A percentile compares a stretch with the other conserved stretches of the same genome.
These are phyloP conservation scores for Pseudotsuga menziesii DNA, from an alignment of 75 land plant genomes.

Conservation along the genomic window DNA sequence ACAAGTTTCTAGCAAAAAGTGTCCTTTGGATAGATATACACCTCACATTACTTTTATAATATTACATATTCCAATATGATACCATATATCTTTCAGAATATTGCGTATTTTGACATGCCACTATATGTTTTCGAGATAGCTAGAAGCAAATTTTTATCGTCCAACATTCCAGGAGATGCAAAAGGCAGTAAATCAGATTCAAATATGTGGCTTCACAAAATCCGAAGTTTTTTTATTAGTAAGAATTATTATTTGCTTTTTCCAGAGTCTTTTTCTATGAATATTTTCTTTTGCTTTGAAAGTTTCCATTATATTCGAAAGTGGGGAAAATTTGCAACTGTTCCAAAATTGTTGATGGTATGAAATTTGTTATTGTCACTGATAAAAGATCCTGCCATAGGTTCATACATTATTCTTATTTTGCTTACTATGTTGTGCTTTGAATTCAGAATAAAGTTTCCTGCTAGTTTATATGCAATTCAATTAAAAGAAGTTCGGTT, in stretches of 20 bases:
- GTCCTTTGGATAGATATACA: background rate
- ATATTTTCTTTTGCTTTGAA: too few relatives aligned
- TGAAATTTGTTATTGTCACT: too few relatives aligned
- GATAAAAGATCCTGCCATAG: too few relatives aligned
- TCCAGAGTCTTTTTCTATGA: too few relatives aligned
- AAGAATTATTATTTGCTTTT: slow-evolving; percentile 49
- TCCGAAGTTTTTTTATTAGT: slow-evolving; percentile 57
- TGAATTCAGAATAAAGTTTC: too few relatives aligned
- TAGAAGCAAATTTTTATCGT: slow-evolving; percentile 36
- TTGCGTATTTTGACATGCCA: background rate
- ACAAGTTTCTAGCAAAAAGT: background rate
- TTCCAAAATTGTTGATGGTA: too few relatives aligned
- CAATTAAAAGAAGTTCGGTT: too few relatives aligned
- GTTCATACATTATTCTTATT: too few relatives aligned
- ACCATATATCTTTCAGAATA: background rate
- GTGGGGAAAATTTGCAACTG: too few relatives aligned
- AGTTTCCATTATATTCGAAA: too few relatives aligned
- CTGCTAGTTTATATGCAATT: too few relatives aligned
- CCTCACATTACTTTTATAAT: background rate
- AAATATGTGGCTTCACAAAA: slow-evolving; percentile 73
- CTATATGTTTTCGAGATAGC: slow-evolving; percentile 3
- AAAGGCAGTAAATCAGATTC: slow-evolving; percentile 27
- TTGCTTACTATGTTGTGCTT: too few relatives aligned
- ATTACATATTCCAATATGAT: background rate
- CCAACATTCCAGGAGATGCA: slow-evolving; percentile 23